Evolutionary conservation across 1,139 yeast genomes (phyloP).

Genomic region (Sugiyamaella novakii): DNA sequence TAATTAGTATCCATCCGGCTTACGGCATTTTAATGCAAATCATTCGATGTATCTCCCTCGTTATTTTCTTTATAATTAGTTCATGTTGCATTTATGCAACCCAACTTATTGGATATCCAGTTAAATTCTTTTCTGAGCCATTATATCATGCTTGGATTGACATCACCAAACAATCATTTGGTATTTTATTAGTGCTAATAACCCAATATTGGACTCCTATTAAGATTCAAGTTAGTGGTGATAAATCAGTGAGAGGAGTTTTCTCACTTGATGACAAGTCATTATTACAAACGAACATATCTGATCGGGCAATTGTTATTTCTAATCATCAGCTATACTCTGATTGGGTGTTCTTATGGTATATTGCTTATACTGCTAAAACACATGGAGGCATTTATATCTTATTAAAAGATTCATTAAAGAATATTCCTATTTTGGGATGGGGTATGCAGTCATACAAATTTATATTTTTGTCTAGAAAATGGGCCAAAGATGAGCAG

Average conservation of each 20-base stretch:
- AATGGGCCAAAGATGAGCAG: slow-evolving; percentile 77
- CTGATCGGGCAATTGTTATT: slow-evolving; percentile 58
- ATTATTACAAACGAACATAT: slow-evolving; percentile 37
- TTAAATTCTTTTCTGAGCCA: slow-evolving; percentile 32
- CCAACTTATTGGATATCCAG: slow-evolving; percentile 38
- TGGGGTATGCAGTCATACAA: slow-evolving; percentile 81
- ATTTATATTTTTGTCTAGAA: slow-evolving; percentile 79
- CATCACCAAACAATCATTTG: slow-evolving; percentile 44
- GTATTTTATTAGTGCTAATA: slow-evolving; percentile 38
- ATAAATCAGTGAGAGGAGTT: slow-evolving; percentile 35
- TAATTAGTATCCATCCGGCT: no score
- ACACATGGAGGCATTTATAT: slow-evolving; percentile 67
- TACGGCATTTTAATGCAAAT: no score
- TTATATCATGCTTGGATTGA: slow-evolving; percentile 41
- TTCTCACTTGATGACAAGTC: slow-evolving; percentile 30
- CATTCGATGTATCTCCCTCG: slow-evolving; percentile 19
- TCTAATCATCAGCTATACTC: slow-evolving; percentile 93
- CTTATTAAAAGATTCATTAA: slow-evolving; percentile 76
- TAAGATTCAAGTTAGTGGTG: slow-evolving; percentile 40
- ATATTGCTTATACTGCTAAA: slow-evolving; percentile 69
- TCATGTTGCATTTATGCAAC: slow-evolving; percentile 32
- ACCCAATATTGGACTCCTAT: slow-evolving; percentile 43
- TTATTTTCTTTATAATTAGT: slow-evolving; percentile 22
- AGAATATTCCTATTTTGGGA: slow-evolving; percentile 76
- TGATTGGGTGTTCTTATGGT: slow-evolving; percentile 96